Base-by-base conservation (phyloP, 2,329 filamentous ascomycete species). In the Hypoxylon sp. region DNA sequence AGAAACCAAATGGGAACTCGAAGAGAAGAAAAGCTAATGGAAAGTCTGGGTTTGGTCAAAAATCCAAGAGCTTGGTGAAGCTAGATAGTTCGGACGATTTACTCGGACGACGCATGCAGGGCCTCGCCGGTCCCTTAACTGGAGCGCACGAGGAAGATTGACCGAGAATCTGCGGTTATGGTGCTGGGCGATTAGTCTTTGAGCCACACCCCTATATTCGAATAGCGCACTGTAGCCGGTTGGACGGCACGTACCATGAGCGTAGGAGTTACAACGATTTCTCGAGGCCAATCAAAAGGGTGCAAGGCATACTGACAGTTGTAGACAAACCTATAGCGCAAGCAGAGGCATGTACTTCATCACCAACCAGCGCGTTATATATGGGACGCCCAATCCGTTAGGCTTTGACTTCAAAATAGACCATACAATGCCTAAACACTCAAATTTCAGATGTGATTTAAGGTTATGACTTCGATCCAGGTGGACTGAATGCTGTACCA, bases 41-140 rank as follows among this genome's bases (percentile, higher is more conserved):
- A 65, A 70, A 61, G 62, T 71, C 47, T 55, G 76, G 74, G 65
- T 69, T 67, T 29, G 73, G 73, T 8, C 74, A 75, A 12, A 78
- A 79, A 70, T 79, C 82, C 50, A 82, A 81, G 74, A 84, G 81
- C 48, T 71, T 88, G 29, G 78, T 86, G 12, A 85, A 84, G 77
- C 79, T 88, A 51, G 82, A 83, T 63, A 88, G 86, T 75, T 83
- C 85, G 39, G 86, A 88, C 62, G 86, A 88, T 70, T 71, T 88
- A 70, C 78, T 88, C 9, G 81, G 84, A 0, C 78, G 86, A 67
- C 80, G 86, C 50, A 88, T 88, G 86, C 82, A 88, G 61, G 86
- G 86, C 0, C 78, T 88, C 19, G 83, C 84, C 2, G 84, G 83
- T 5, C 82, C 85, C 0, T 72, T 88, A 73, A 85, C 85, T 23